phyloP scores from a whole-genome alignment of 805 yeast genomes.

The Ascoidea rubescens region DNA sequence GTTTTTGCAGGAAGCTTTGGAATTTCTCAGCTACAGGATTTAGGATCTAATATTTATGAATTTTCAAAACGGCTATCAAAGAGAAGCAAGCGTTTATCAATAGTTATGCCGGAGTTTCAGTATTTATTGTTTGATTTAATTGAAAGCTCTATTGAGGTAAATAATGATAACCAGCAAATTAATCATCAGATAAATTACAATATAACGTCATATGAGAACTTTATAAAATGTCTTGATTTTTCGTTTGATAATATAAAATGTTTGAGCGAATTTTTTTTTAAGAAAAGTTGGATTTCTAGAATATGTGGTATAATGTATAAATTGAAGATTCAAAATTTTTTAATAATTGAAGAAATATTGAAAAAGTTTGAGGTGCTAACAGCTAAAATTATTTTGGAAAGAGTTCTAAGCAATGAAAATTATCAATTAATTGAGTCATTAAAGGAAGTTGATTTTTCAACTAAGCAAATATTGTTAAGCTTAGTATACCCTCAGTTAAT shows the following conservation, averaged over 20 bases:
- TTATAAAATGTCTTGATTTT: conserved; percentile 15
- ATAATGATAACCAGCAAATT: background rate
- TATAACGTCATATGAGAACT: conserved; percentile 16
- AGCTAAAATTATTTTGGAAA: conserved; percentile 2
- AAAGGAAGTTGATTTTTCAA: conserved; percentile 2
- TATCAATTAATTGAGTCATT: conserved; percentile 5
- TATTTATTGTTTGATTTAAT: conserved; percentile 20
- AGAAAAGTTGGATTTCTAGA: conserved; percentile 22
- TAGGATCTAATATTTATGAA: conserved; percentile 10
- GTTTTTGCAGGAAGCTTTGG: conserved; percentile 34
- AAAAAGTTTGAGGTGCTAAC: conserved; percentile 1
- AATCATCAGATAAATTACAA: conserved; percentile 8
- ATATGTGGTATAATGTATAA: conserved; percentile 20
- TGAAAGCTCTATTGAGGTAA: conserved; percentile 12
- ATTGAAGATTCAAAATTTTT: conserved; percentile 10
- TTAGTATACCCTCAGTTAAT: conserved; percentile 7
- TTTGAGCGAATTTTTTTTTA: conserved; percentile 18
- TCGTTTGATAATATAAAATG: conserved; percentile 18
- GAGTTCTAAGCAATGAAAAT: conserved; percentile 4
- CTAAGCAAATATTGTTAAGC: conserved; percentile 6
- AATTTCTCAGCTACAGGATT: conserved; percentile 16
- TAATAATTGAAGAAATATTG: background rate
- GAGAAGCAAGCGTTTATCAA: conserved; percentile 10
- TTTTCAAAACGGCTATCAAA: conserved; percentile 10
- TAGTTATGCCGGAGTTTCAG: conserved; percentile 32